Base-by-base conservation (phyloP, 2,329 filamentous ascomycete genomes). In the Cryphonectria parasitica region DNA sequence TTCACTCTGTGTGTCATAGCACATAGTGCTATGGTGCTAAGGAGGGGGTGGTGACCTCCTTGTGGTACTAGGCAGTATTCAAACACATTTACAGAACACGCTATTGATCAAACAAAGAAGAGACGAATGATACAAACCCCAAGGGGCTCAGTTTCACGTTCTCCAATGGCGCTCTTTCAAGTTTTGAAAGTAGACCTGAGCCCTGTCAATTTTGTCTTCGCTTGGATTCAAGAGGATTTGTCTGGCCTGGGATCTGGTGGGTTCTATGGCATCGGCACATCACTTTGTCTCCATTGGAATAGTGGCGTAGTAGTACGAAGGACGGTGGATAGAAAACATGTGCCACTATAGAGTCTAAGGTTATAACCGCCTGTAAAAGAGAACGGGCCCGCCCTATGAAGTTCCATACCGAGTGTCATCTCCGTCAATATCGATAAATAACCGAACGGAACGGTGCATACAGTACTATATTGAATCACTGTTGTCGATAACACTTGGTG, bases 401-500 rank as follows among this genome's bases (percentile, higher is more conserved):
- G 10, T 34, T 31, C 54, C 13, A 34, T 31, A 31, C 28, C 25
- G 54, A 58, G 25, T 31, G 25, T 58, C 54, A 58, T 58, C 54
- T 58, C 54, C 54, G 54, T 31, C 25, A 58, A 58, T 58, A 58
- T 61, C 31, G 34, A 39, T 34, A 61, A n/a, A 36, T 15, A 7
- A 31, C 54, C 54, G 58, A 61, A 2, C 45, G 19, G 45, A n/a
- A 15, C 34, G 11, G 22, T 11, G 58, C 34, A 39, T 39, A 15
- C 17, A 28, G 25, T 58, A 58, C 15, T 31, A 28, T 25, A 22
- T 39, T 39, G 31, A 60, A 60, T 34, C 34, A 61, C 19, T 34
- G 22, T 34, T 25, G 8, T 64, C 41, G 43, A 64, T 64, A 62
- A 25, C 22, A 68, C 43, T 41, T 68, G 11, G 66, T 62, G 66